Conservation (phyloP, 495 filamentous ascomycete species). For the Clohesyomyces aquaticus region DNA sequence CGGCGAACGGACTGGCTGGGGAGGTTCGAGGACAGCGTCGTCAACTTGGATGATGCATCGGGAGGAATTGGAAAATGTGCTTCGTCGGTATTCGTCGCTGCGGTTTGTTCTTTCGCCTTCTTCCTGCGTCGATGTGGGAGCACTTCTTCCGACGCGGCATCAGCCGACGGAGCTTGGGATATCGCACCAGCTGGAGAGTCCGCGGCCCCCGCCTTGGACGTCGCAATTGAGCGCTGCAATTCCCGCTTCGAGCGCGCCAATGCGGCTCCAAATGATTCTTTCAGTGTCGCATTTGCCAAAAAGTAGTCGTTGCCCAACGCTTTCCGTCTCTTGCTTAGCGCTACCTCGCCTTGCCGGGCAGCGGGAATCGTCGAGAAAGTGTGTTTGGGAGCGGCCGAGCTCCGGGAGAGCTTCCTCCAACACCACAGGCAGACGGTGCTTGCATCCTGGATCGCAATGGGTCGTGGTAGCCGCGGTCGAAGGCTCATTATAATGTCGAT, state of each 20-base stretch:
- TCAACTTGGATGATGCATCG: constrained; percentile 82
- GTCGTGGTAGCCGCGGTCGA: constrained; percentile 16
- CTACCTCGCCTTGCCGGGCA: constrained; percentile 22
- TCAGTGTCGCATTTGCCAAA: constrained; percentile 37
- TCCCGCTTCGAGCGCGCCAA: constrained; percentile 30
- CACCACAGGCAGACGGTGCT: constrained; percentile 35
- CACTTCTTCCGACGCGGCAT: constrained; percentile 32
- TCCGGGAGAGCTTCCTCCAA: constrained; percentile 24
- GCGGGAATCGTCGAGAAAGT: constrained; percentile 27
- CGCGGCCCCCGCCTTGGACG: constrained; percentile 12
- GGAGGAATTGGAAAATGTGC: constrained; percentile 59
- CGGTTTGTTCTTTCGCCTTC: constrained; percentile 36
- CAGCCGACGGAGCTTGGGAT: background rate
- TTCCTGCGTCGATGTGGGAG: constrained; percentile 47
- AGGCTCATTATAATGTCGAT: constrained; percentile 31
- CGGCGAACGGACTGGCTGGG: constrained; percentile 71
- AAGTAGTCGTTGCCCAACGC: constrained; percentile 43
- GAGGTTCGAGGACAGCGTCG: constrained; percentile 70
- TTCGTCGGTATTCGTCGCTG: constrained; percentile 20
- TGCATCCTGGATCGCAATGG: constrained; percentile 21
- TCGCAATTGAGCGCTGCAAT: constrained; percentile 21
- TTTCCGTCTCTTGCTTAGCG: constrained; percentile 24
- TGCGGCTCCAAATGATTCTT: constrained; percentile 23
- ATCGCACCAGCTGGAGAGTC: background rate
- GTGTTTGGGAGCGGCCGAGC: constrained; percentile 13